Conservation (phyloP, 805 yeast species). For the Sugiyamaella lignohabitans region DNA sequence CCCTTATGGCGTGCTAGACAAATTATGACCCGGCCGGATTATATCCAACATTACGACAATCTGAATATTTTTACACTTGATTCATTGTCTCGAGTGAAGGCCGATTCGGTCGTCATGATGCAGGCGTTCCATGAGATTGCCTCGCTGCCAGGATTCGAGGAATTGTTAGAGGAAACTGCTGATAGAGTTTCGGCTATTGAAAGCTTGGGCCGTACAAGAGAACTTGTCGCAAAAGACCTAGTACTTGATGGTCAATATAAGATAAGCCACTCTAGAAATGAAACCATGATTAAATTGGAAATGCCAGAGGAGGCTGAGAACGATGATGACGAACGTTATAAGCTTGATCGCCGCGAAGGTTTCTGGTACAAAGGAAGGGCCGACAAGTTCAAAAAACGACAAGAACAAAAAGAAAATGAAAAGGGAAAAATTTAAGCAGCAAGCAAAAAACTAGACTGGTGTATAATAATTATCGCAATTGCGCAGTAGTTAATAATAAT, state of each 20-base stretch:
- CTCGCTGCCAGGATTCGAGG: constrained; percentile 62
- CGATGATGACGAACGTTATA: constrained; percentile 23
- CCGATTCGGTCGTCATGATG: constrained; percentile 87
- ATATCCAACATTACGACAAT: constrained; percentile 66
- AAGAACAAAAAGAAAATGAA: constrained; percentile 7
- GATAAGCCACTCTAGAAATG: constrained; percentile 11
- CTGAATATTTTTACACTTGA: constrained; percentile 76
- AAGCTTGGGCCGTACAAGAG: constrained; percentile 70
- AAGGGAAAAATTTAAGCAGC: neutral
- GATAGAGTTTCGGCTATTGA: constrained; percentile 71
- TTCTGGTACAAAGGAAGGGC: constrained; percentile 21
- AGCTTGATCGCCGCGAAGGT: constrained; percentile 13
- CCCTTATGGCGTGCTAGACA: constrained; percentile 83
- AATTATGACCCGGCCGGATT: constrained; percentile 79
- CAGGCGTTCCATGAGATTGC: constrained; percentile 78
- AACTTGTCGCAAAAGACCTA: constrained; percentile 64
- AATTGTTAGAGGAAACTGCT: constrained; percentile 55
- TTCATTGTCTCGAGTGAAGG: constrained; percentile 59
- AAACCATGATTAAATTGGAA: constrained; percentile 5
- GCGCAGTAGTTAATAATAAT: too few relatives aligned
- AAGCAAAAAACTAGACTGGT: neutral
- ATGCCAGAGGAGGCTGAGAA: constrained; percentile 17
- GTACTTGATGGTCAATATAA: constrained; percentile 30
- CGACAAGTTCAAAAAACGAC: constrained; percentile 1
- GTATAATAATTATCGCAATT: too few relatives aligned